Percentiles rank a stretch among this genome's conserved stretches.
These are phyloP conservation scores for Podaxis carcinomalis DNA, from an alignment of 768 basidiomycete genomes.

Conservation along the genomic window DNA sequence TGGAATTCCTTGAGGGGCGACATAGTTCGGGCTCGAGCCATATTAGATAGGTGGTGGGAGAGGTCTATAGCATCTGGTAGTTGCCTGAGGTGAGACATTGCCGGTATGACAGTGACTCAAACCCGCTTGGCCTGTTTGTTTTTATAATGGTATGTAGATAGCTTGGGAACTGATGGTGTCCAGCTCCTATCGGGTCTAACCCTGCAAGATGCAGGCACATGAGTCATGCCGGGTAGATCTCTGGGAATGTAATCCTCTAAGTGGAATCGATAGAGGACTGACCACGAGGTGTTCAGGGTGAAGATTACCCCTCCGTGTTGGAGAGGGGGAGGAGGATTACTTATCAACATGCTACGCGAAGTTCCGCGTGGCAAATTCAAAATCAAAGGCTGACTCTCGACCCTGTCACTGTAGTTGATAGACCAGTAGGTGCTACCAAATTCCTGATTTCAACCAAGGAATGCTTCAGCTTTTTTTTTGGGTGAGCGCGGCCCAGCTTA, in stretches of 20 bases:
- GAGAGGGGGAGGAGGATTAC: too few relatives aligned
- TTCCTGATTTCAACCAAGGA: too few relatives aligned
- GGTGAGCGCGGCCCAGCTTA: too few relatives aligned
- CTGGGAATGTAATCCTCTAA: not conserved
- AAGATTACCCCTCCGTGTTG: too few relatives aligned
- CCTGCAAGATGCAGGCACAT: not conserved
- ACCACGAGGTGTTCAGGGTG: too few relatives aligned
- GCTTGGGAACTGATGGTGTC: not conserved
- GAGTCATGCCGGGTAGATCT: not conserved
- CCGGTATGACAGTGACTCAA: not conserved
- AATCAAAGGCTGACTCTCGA: too few relatives aligned
- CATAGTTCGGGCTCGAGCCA: constrained; percentile 41
- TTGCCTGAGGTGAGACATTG: constrained; percentile 23
- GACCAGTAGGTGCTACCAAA: too few relatives aligned
- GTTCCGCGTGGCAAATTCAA: too few relatives aligned
- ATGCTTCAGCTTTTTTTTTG: too few relatives aligned
- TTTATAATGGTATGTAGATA: not conserved
- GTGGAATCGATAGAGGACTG: not conserved
- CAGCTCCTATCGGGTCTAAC: not conserved
- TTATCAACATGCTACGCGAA: too few relatives aligned
- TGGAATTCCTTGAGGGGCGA: constrained; percentile 67
- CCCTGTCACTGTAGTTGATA: too few relatives aligned
- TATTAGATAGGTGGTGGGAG: constrained; percentile 64
- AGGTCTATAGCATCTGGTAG: constrained; percentile 54
- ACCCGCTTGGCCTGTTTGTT: not conserved